Evolutionary conservation across 768 basidiomycete species (phyloP).

Genomic region (Dacryopinax spathularia): DNA sequence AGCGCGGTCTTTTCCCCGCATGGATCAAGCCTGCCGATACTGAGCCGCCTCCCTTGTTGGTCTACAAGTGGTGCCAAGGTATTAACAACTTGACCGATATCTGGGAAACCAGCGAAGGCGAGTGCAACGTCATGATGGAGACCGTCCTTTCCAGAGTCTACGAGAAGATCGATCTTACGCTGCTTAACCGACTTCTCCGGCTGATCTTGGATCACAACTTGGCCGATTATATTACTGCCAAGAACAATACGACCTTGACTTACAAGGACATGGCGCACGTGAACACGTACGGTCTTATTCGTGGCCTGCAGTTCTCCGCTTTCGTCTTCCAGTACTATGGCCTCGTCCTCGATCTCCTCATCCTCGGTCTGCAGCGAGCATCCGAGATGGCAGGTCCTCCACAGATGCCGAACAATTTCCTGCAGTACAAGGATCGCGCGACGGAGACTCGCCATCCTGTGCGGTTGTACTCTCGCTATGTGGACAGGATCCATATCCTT

Average conservation of each 20-base stretch:
- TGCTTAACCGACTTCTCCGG: conserved; percentile 87
- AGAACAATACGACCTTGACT: conserved; percentile 91
- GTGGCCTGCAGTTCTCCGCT: conserved; percentile 94
- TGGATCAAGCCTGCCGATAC: conserved; percentile 99
- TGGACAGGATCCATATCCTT: conserved; percentile 86
- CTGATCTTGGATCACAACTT: conserved; percentile 96
- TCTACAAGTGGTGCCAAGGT: conserved; percentile 99
- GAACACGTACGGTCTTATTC: conserved; percentile 91
- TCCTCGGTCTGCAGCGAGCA: conserved; percentile 92
- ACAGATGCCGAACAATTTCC: conserved; percentile 93
- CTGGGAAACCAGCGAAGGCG: conserved; percentile 96
- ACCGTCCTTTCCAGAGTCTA: conserved; percentile 95
- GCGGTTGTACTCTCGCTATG: conserved; percentile 90
- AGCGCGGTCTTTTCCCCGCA: conserved; percentile 91
- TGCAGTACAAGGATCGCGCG: conserved; percentile 88
- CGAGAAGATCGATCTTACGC: conserved; percentile 94
- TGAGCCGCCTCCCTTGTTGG: conserved; percentile 88
- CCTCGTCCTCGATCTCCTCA: conserved; percentile 83
- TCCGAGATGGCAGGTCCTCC: conserved; percentile 99
- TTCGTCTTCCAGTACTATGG: conserved; percentile 99
- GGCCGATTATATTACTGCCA: conserved; percentile 97
- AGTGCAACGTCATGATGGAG: conserved; percentile 98
- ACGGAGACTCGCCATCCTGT: conserved; percentile 98
- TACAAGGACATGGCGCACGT: conserved; percentile 99
- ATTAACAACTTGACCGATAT: conserved; percentile 97